Conservation (phyloP, 2,329 filamentous ascomycete genomes). For the Fusarium temperatum region DNA sequence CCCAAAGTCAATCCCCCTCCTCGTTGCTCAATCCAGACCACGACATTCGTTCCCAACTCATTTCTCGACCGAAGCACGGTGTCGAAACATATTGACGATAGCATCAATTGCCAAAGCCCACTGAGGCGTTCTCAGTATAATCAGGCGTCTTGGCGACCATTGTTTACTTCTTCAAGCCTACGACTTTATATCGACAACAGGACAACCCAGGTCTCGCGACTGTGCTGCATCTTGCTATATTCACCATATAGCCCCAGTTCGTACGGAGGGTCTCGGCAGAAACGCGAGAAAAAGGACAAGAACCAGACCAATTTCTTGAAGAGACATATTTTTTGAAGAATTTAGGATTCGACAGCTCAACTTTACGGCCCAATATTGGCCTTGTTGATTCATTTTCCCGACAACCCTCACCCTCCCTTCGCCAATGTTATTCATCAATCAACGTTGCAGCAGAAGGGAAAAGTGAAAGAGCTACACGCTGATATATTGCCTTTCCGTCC, state of each 20-base stretch:
- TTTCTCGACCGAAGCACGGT: slow-evolving; percentile 1
- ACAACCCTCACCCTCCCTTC: background rate
- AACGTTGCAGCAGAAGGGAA: slow-evolving; percentile 6
- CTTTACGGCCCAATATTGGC: background rate
- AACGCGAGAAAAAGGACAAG: background rate
- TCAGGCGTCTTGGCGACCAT: background rate
- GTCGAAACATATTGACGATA: slow-evolving; percentile 6
- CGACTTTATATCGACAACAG: background rate
- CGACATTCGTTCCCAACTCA: slow-evolving; percentile 25
- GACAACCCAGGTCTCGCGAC: slow-evolving; percentile 14
- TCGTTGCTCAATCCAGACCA: slow-evolving; percentile 23
- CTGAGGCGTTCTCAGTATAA: background rate
- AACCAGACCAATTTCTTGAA: background rate
- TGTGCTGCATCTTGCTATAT: slow-evolving; percentile 15
- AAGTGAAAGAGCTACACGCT: background rate
- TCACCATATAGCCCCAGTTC: slow-evolving; percentile 10
- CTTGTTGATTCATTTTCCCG: background rate
- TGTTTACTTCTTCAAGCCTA: background rate
- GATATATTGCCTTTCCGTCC: slow-evolving; percentile 5
- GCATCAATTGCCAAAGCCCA: background rate
- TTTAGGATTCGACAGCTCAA: background rate
- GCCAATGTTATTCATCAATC: slow-evolving; percentile 20
- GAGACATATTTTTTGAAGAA: background rate
- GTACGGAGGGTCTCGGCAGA: background rate
- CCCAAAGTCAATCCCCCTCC: slow-evolving; percentile 26